Evolutionary conservation across 805 yeast genomes (phyloP).

Genomic region (Kregervanrija delftensis): DNA sequence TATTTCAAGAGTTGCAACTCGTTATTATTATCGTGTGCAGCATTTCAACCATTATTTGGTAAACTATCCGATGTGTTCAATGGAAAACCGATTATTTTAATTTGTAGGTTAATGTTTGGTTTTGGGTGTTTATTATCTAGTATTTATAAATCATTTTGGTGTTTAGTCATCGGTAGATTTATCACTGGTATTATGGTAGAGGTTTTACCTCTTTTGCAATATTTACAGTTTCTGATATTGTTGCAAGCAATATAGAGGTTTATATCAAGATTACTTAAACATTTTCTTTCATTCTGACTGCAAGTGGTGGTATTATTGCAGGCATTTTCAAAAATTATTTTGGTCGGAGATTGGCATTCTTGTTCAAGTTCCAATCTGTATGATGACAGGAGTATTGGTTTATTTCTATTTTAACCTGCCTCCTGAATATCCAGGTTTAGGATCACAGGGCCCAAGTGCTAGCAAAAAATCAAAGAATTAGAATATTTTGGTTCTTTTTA

Average conservation of each 20-base stretch:
- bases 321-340: slow-evolving; percentile 43
- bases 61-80: slow-evolving; percentile 48
- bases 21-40: slow-evolving; percentile 33
- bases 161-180: slow-evolving; percentile 49
- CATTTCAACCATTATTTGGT: slow-evolving; percentile 49
- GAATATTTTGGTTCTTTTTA: slow-evolving; percentile 61
- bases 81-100: slow-evolving; percentile 29
- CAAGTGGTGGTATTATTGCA: slow-evolving; percentile 58
- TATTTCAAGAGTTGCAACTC: slow-evolving; percentile 34
- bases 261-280: slow-evolving; percentile 77
- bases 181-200: slow-evolving; percentile 84
- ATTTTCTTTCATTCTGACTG: slow-evolving; percentile 67
- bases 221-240: slow-evolving; percentile 67
- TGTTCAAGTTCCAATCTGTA: slow-evolving; percentile 45
- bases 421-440: slow-evolving; percentile 2
- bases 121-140: slow-evolving; percentile 37
- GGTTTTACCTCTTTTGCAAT: slow-evolving; percentile 72
- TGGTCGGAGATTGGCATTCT: slow-evolving; percentile 63
- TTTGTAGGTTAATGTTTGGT: slow-evolving; percentile 27
- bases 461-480: slow-evolving; percentile 26
- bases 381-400: slow-evolving; percentile 33
- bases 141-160: slow-evolving; percentile 31
- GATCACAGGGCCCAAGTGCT: slow-evolving; percentile 17
- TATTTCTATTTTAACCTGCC: slow-evolving; percentile 32
- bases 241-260: slow-evolving; percentile 70